Evolutionary conservation across 2,329 filamentous ascomycete species (phyloP), one percentile per base, ranked within the genome.

Genomic region (Epichloe amarillans): DNA sequence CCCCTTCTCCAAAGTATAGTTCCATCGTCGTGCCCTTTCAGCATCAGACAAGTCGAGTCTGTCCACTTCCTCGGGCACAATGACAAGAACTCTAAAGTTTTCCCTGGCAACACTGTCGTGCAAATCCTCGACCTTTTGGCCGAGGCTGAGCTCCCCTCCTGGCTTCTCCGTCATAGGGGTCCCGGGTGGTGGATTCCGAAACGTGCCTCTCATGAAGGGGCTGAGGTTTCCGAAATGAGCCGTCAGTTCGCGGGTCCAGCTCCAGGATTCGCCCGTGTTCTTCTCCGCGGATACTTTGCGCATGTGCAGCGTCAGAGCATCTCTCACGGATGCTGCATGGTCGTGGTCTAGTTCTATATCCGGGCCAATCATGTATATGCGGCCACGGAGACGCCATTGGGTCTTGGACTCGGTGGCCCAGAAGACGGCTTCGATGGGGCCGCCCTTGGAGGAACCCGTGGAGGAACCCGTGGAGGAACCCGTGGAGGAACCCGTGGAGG

Each of bases 221-320:
- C 79, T 84, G 58, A 93, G 69, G 65, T 96, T 96, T 19, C 88
- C 91, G 76, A 96, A 97, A 64, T 93, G 87, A 46, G 80, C 86
- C 47, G 86, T 89, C 38, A 96, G 66, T 68, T 95, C 89, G 55
- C 73, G 83, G 45, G 71, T 70, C 84, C 88, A 96, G 57, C 78
- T 84, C 88, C 89, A 95, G 1, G 72, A 67, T 23, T 42, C 47
- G 15, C 68, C 69, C 1, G 61, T 54, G 15, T 54, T 8, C 19
- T 37, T 4, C 36, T 11, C 50, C 52, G 11, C 14, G 11, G 8
- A 17, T n/a, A 50, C 54, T 17, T 21, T 54, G 54, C 82, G 72
- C 85, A 90, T 89, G 56, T 83, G 69, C 53, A 69, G 68, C 49
- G 70, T 70, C 19, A 93, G 62, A 58, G 79, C 74, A 47, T 73